phyloP scores from a whole-genome alignment of 768 basidiomycete genomes.

The Russula brevipes region DNA sequence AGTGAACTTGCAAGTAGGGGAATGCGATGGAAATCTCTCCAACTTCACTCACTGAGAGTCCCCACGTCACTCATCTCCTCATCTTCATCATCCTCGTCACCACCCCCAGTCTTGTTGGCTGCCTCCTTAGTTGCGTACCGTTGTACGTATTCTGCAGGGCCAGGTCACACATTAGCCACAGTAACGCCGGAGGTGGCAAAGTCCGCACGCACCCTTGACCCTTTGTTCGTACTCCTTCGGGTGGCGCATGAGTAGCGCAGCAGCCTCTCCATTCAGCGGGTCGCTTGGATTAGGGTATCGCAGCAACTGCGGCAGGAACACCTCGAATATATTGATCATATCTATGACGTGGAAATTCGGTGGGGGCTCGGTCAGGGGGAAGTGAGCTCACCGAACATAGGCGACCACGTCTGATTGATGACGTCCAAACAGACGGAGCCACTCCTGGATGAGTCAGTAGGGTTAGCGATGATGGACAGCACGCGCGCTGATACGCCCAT shows the following conservation, averaged over 20 bases:
- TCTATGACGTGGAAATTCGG: slow-evolving; percentile 44
- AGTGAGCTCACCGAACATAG: slow-evolving; percentile 84
- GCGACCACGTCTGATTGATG: slow-evolving; percentile 99
- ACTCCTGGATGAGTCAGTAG: slow-evolving; percentile 49
- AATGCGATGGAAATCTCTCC: neutral
- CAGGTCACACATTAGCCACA: neutral
- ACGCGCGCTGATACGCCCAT: slow-evolving; percentile 25
- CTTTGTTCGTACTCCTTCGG: slow-evolving; percentile 93
- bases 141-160: slow-evolving; percentile 82
- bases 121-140: slow-evolving; percentile 89
- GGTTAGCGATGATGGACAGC: slow-evolving; percentile 21
- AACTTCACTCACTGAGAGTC: slow-evolving; percentile 62
- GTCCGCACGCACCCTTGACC: slow-evolving; percentile 76
- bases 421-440: slow-evolving; percentile 98
- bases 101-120: slow-evolving; percentile 67
- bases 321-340: slow-evolving; percentile 99
- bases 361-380: slow-evolving; percentile 16
- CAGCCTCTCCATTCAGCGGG: slow-evolving; percentile 96
- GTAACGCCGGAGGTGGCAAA: neutral
- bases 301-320: slow-evolving; percentile 93
- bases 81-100: slow-evolving; percentile 65
- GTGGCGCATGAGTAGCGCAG: slow-evolving; percentile 94
- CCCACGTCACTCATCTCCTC: slow-evolving; percentile 86
- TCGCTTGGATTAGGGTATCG: slow-evolving; percentile 99
- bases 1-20: slow-evolving; percentile 1